Conservation (phyloP, 1,139 yeast species). For the Taiozyma sp. region DNA sequence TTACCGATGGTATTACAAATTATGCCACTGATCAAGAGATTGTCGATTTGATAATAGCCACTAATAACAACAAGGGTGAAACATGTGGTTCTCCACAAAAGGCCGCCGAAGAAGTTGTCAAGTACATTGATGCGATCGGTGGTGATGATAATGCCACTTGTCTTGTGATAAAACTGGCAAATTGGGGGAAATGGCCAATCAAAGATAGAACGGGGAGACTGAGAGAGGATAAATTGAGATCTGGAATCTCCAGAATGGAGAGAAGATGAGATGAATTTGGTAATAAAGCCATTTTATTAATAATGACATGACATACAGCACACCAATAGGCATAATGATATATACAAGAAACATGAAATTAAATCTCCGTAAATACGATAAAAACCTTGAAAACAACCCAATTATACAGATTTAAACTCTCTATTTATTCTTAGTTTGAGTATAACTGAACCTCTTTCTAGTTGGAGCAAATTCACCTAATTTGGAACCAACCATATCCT, state of each 20-base stretch:
- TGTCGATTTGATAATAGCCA: slow-evolving; percentile 76
- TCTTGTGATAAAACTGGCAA: slow-evolving; percentile 68
- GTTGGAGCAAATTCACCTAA: slow-evolving; percentile 96
- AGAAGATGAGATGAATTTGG: slow-evolving; percentile 11
- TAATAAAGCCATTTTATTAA: not conserved
- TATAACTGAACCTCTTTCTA: slow-evolving; percentile 71
- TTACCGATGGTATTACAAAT: slow-evolving; percentile 86
- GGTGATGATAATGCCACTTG: slow-evolving; percentile 96
- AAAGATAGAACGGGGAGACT: slow-evolving; percentile 77
- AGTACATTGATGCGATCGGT: slow-evolving; percentile 81
- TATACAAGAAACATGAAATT: not conserved
- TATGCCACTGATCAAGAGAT: slow-evolving; percentile 84
- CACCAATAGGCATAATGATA: not conserved
- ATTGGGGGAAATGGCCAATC: slow-evolving; percentile 94
- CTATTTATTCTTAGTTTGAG: slow-evolving; percentile 45
- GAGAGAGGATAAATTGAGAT: slow-evolving; percentile 69
- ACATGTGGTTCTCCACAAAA: slow-evolving; percentile 49
- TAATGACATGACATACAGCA: not conserved
- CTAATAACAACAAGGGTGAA: slow-evolving; percentile 69
- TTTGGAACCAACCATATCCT: slow-evolving; percentile 97
- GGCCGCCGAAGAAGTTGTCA: slow-evolving; percentile 81
- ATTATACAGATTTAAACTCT: not conserved
- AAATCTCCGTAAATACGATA: not conserved
- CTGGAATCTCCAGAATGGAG: slow-evolving; percentile 39
- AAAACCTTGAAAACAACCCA: not conserved